Conservation (phyloP, 2,329 filamentous ascomycete genomes). For the Fusarium equiseti region DNA sequence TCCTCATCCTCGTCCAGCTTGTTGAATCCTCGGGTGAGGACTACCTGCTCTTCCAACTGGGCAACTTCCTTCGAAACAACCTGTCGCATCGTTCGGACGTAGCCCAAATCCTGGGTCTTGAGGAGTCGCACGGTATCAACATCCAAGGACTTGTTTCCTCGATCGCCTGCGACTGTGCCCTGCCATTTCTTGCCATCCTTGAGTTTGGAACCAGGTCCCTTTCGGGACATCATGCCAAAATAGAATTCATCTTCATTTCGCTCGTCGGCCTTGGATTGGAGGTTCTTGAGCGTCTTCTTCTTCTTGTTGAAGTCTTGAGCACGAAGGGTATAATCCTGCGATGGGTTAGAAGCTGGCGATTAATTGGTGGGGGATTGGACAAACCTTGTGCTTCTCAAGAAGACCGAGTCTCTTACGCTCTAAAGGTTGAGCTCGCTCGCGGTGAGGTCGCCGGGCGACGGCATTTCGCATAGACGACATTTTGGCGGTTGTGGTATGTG, state of each 20-base stretch:
- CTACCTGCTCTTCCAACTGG: conserved; percentile 65
- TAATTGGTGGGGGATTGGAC: conserved; percentile 25
- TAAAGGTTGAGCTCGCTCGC: conserved; percentile 87
- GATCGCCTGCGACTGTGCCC: conserved; percentile 68
- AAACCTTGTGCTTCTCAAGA: conserved; percentile 93
- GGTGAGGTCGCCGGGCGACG: conserved; percentile 85
- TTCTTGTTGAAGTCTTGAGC: conserved; percentile 76
- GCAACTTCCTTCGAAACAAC: conserved; percentile 69
- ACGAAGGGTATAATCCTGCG: conserved; percentile 72
- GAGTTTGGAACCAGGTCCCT: conserved; percentile 64
- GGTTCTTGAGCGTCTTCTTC: conserved; percentile 68
- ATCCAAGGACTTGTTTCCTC: conserved; percentile 67
- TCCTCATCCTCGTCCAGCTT: conserved; percentile 53
- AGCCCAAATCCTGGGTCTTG: conserved; percentile 77
- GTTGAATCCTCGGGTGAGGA: conserved; percentile 57
- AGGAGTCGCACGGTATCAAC: conserved; percentile 70
- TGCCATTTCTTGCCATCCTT: conserved; percentile 64
- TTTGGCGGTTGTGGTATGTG: conserved; percentile 9
- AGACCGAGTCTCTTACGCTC: conserved; percentile 89
- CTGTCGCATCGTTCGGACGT: conserved; percentile 72
- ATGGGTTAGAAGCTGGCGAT: conserved; percentile 20
- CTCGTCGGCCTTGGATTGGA: conserved; percentile 71
- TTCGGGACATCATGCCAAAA: conserved; percentile 75
- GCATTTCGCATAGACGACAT: conserved; percentile 73
- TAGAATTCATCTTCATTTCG: conserved; percentile 81